These are phyloP conservation scores for Hemileccinum impolitum DNA, from an alignment of 768 basidiomycete genomes.

Conservation along the genomic window DNA sequence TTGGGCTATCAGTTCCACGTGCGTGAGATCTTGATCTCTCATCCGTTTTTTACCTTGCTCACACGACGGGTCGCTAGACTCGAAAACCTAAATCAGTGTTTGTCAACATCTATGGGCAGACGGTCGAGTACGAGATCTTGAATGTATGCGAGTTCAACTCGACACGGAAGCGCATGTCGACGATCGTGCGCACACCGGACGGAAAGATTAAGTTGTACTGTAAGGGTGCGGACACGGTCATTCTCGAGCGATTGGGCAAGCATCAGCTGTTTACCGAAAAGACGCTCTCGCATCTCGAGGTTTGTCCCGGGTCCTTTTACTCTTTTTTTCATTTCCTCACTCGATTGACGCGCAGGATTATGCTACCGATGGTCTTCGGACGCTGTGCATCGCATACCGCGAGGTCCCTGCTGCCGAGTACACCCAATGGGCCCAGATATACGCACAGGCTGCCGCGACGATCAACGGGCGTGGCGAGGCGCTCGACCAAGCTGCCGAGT, in stretches of 20 bases:
- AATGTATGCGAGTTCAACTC: slow-evolving; percentile 99
- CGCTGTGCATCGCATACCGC: slow-evolving; percentile 93
- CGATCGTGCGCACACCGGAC: slow-evolving; percentile 80
- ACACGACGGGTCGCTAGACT: slow-evolving; percentile 46
- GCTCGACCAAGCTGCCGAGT: slow-evolving; percentile 89
- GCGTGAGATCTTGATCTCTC: slow-evolving; percentile 29
- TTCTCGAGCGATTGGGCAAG: slow-evolving; percentile 86
- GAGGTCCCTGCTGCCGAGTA: slow-evolving; percentile 93
- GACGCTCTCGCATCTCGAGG: slow-evolving; percentile 89
- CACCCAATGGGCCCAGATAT: slow-evolving; percentile 80
- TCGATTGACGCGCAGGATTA: slow-evolving; percentile 63
- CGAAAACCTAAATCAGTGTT: slow-evolving; percentile 97
- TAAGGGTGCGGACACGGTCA: slow-evolving; percentile 98
- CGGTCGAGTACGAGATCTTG: slow-evolving; percentile 82
- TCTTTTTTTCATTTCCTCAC: background rate
- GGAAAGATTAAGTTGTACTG: slow-evolving; percentile 93
- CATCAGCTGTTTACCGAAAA: slow-evolving; percentile 82
- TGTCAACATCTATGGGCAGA: slow-evolving; percentile 69
- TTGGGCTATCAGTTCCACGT: slow-evolving; percentile 94
- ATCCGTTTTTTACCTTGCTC: background rate
- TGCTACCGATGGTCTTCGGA: slow-evolving; percentile 94
- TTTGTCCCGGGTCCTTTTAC: slow-evolving; percentile 38
- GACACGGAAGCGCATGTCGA: slow-evolving; percentile 97
- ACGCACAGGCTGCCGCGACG: slow-evolving; percentile 90
- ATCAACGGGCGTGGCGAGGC: slow-evolving; percentile 95